Evolutionary conservation across 1,284 basidiomycete species (phyloP), one percentile per base, ranked within the genome.

Genomic region (Wolfiporia cocos): DNA sequence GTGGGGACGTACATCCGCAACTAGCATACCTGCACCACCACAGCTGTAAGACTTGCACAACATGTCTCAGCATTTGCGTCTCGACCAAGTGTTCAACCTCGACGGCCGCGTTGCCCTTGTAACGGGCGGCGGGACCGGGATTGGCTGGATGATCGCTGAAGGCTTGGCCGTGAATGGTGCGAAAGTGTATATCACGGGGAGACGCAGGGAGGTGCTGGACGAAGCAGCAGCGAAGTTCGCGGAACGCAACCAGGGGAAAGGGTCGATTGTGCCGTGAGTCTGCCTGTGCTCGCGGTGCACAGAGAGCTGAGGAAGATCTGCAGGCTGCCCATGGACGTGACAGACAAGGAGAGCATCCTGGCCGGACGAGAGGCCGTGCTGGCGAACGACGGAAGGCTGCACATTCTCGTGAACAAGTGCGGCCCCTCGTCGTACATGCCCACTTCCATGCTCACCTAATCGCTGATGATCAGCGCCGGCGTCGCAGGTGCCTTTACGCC

Each of bases 381-480:
- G 45, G 60, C 70, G 34, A 70, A 66, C 48, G 83, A 89, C 41
- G 83, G 85, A 19, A 84, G 73, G 52, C 60, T 91, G 22, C 84
- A 91, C 53, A 73, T 90, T 34, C 72, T 91, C 2, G 77, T 90
- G 30, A 90, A 90, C 65, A 89, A 90, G 86, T 89, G 47, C 34
- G 74, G 20, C 12, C 39, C 9, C 14, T 12, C n/a, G n/a, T 35
- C 81, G 78, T 49, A 76, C 81, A 17, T 29, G 5, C n/a, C 29
- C 35, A 32, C n/a, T 20, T 12, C 22, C 14, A 14, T 28, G 34
- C 32, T 31, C 24, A 18, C 20, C 9, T 26, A 47, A 40, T 35
- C 23, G 34, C 39, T 5, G 28, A 9, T 15, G 31, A 37, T 34
- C 49, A 88, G 86, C 51, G 86, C 86, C 31, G 86, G 86, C 2